Conservation (phyloP, 2,329 filamentous ascomycete genomes). For the Immersiporthe knoxdaviesiana region DNA sequence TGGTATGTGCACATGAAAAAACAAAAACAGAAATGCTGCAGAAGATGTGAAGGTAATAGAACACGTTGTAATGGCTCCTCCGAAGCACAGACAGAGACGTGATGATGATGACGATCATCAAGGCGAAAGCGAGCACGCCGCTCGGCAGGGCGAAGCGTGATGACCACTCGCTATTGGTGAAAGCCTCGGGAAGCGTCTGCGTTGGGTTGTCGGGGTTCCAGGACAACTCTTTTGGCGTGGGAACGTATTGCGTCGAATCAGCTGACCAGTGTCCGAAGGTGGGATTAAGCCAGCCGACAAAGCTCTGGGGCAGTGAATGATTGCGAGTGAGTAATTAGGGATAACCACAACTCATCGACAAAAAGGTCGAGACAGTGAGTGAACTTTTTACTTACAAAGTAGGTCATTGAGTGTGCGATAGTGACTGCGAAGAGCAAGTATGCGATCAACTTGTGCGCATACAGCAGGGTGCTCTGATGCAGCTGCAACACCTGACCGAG, state of each 20-base stretch:
- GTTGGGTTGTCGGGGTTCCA: constrained; percentile 29
- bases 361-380: too few species aligned
- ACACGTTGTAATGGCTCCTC: constrained; percentile 28
- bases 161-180: constrained; percentile 11
- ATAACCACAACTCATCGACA: too few species aligned
- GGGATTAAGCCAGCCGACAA: neutral
- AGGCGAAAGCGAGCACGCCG: constrained; percentile 21
- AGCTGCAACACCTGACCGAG: constrained; percentile 26
- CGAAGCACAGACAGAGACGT: constrained; percentile 28
- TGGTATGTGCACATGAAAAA: constrained; percentile 26
- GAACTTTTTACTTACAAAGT: constrained; percentile 28
- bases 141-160: constrained; percentile 19
- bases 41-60: constrained; percentile 29
- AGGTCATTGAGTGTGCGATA: constrained; percentile 25
- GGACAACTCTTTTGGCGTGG: constrained; percentile 15
- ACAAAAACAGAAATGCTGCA: constrained; percentile 22
- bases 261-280: neutral
- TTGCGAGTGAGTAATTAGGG: neutral
- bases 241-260: neutral
- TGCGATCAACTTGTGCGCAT: constrained; percentile 27
- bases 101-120: constrained; percentile 21
- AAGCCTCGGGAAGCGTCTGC: constrained; percentile 24
- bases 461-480: constrained; percentile 30
- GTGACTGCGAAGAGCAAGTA: constrained; percentile 20
- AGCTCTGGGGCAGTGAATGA: neutral